Percentiles rank a stretch among this genome's conserved stretches.
Evolutionary conservation across 2,329 filamentous ascomycete species (phyloP).

Genomic region (Diplodia scrobiculata): DNA sequence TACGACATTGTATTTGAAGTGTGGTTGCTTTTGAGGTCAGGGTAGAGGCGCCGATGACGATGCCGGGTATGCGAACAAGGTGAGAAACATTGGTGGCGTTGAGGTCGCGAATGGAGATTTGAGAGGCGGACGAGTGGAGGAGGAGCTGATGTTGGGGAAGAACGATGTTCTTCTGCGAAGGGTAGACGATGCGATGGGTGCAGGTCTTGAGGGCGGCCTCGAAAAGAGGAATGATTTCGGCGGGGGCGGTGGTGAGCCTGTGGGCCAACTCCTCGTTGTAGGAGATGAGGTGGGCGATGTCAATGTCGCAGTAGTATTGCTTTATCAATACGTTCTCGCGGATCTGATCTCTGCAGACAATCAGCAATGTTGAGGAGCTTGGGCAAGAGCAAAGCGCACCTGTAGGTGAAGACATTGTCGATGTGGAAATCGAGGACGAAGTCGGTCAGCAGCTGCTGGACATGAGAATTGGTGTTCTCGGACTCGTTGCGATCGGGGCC

Average conservation of each 20-base stretch:
- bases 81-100: conserved; percentile 90
- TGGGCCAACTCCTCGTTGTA: conserved; percentile 96
- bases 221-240: conserved; percentile 90
- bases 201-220: conserved; percentile 87
- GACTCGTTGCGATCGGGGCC: conserved; percentile 42
- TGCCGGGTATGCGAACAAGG: conserved; percentile 94
- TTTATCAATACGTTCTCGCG: conserved; percentile 92
- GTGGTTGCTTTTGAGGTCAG: conserved; percentile 93
- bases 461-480: conserved; percentile 43
- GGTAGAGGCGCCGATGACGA: conserved; percentile 95
- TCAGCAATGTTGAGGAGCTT: conserved; percentile 40
- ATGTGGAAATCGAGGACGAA: conserved; percentile 94
- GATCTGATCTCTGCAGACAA: conserved; percentile 74
- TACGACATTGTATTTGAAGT: conserved; percentile 83
- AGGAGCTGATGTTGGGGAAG: conserved; percentile 93
- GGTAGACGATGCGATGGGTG: conserved; percentile 90
- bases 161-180: conserved; percentile 65
- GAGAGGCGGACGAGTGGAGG: conserved; percentile 85
- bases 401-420: conserved; percentile 92
- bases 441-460: conserved; percentile 78
- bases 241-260: conserved; percentile 82
- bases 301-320: conserved; percentile 93
- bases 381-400: conserved; percentile 55
- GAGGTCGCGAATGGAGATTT: conserved; percentile 90
- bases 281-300: conserved; percentile 91